Percentiles rank a stretch among this genome's conserved stretches.
phyloP scores from a whole-genome alignment of 1,284 basidiomycete species.

The Boletus nobilissimus region DNA sequence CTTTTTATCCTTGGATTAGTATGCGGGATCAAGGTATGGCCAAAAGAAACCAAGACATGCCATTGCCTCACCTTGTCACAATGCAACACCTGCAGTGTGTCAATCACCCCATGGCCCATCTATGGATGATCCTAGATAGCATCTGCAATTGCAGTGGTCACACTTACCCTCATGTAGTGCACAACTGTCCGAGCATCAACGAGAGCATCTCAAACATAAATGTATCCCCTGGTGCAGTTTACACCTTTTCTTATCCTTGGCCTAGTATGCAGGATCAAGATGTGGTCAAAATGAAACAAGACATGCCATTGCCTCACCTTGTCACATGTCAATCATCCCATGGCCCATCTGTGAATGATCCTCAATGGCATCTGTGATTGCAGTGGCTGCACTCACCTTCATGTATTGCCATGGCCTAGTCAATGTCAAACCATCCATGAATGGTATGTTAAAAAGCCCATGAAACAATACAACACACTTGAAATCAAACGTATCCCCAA shows the following conservation, averaged over 20 bases:
- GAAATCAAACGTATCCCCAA: conserved; percentile 70
- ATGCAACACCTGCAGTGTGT: no score
- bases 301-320: conserved; percentile 61
- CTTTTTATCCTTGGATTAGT: no score
- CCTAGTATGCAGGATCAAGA: conserved; percentile 52
- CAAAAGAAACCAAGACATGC: no score
- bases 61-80: no score
- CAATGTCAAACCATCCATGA: not conserved
- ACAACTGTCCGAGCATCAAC: conserved; percentile 85
- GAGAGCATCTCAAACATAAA: conserved; percentile 96
- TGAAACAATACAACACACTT: conserved; percentile 55
- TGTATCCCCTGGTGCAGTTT: conserved; percentile 94
- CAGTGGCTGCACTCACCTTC: conserved; percentile 75
- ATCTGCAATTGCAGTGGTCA: no score
- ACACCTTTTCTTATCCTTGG: conserved; percentile 90
- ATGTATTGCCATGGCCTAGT: conserved; percentile 88
- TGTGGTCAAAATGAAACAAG: not conserved
- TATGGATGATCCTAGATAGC: no score
- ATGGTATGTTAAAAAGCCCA: not conserved
- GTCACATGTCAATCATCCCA: conserved; percentile 61
- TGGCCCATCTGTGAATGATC: conserved; percentile 76
- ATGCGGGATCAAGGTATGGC: no score
- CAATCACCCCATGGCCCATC: no score
- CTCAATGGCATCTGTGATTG: conserved; percentile 83
- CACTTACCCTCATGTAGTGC: no score